Base-by-base conservation (phyloP, 352 stramenopile genomes). In the Pythium utonaiense region DNA sequence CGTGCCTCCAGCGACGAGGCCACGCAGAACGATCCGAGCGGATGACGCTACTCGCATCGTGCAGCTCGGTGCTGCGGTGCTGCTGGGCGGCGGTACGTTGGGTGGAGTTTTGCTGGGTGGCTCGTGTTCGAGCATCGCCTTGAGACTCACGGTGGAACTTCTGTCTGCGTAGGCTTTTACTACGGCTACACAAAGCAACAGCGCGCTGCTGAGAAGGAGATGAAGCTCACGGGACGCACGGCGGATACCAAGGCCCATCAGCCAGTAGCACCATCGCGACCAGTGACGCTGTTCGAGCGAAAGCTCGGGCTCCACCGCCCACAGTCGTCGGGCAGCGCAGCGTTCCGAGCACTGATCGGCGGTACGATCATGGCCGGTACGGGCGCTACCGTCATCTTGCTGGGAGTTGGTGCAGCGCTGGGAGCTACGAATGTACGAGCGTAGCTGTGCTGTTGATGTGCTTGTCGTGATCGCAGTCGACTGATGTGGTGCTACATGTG, bases 121-220 rank as follows among this genome's bases (percentile, higher is more conserved):
- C 8, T 10, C 24, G n/a, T 16, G 48, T 25, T 40, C 14, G 30
- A 40, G 13, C 16, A 3, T 10, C 25, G 6, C 17, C 45, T 3
- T 31, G 1, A 48, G 1, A 42, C n/a, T 34, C 17, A 21, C 7
- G 21, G 38, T 16, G 22, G 22, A 50, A 50, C 28, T 22, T 17
- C 4, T 24, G 22, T 13, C 22, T 13, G n/a, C 16, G 9, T 19
- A 88, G 78, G 78, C 25, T 88, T 88, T 51, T 88, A 88, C 62
- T 82, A 81, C 53, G 78, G 78, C 30, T 69, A 85, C 66, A 67
- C 58, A 3, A 73, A 70, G 42, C 78, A 80, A 53, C 64, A 76
- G 55, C 70, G 73, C 22, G 56, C 66, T 9, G 66, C 73, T 28
- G 55, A 61, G 6, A 60, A 74, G n/a, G 72, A 87, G 45, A 66